A percentile compares a stretch with the other conserved stretches of the same genome.
Conservation (phyloP, 108 stramenopile genomes). For the Chaetoceros muelleri region DNA sequence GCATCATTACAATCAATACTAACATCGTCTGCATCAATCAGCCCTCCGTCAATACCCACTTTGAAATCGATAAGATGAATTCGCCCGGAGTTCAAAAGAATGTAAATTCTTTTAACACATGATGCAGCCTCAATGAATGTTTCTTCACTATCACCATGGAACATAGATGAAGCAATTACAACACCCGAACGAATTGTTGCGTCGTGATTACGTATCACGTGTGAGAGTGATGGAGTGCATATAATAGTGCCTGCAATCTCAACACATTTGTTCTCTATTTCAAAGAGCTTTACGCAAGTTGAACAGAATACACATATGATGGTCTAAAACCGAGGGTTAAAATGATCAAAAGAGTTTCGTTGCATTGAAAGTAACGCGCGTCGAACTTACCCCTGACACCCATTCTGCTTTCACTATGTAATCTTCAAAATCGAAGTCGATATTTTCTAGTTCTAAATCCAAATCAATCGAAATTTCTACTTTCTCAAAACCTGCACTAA, state of each 20-base stretch:
- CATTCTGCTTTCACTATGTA: conserved; percentile 49
- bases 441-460: conserved; percentile 33
- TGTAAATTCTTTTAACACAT: conserved; percentile 17
- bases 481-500: conserved; percentile 31
- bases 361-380: no score
- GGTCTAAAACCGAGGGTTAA: conserved; percentile 46
- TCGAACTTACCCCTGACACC: no score
- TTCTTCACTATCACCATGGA: conserved; percentile 1
- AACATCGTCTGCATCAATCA: neutral
- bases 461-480: conserved; percentile 42
- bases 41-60: conserved; percentile 27
- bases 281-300: conserved; percentile 46
- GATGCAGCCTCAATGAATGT: neutral
- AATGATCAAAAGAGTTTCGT: no score
- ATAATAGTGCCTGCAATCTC: neutral
- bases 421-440: conserved; percentile 37
- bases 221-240: conserved; percentile 8
- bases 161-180: conserved; percentile 14
- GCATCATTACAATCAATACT: neutral
- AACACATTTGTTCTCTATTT: conserved; percentile 25
- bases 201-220: conserved; percentile 20
- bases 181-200: conserved; percentile 17
- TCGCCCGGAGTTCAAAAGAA: conserved; percentile 51
- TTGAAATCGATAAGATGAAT: conserved; percentile 38
- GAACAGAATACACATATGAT: conserved; percentile 43